Evolutionary conservation across 805 yeast genomes (phyloP).

Genomic region (Maudiozyma saulgeensis): DNA sequence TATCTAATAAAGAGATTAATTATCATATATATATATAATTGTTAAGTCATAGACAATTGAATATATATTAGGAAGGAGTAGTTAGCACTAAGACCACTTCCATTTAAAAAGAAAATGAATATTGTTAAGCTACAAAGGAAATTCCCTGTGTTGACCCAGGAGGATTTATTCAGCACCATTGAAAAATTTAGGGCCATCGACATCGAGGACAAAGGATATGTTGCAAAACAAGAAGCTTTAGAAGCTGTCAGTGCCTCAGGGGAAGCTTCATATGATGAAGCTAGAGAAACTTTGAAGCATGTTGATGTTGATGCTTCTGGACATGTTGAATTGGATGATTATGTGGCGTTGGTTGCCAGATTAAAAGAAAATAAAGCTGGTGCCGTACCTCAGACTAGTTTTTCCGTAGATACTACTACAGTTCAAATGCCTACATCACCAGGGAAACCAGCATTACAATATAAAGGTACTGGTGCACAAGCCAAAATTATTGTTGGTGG

Average conservation of each 20-base stretch:
- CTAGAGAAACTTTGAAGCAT: conserved; percentile 83
- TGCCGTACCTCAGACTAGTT: conserved; percentile 26
- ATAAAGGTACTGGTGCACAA: conserved; percentile 45
- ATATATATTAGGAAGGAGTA: no score
- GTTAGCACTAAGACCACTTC: no score
- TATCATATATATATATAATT: no score
- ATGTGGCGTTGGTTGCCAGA: conserved; percentile 74
- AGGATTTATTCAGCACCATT: conserved; percentile 74
- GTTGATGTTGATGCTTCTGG: conserved; percentile 96
- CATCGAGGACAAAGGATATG: conserved; percentile 86
- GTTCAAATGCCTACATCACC: conserved; percentile 24
- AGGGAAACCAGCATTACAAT: conserved; percentile 31
- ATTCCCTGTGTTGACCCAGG: conserved; percentile 77
- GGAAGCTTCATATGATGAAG: conserved; percentile 77
- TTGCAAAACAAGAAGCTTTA: conserved; percentile 82
- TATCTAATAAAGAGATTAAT: no score
- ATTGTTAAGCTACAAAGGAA: conserved; percentile 63
- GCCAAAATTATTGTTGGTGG: conserved; percentile 81
- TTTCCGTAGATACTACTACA: conserved; percentile 11
- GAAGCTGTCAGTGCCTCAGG: conserved; percentile 75
- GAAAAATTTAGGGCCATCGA: conserved; percentile 84
- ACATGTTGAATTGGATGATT: conserved; percentile 92
- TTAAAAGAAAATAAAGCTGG: conserved; percentile 40
- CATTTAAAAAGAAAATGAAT: conserved; percentile 37
- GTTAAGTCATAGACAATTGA: no score